phyloP scores from a whole-genome alignment of 768 basidiomycete genomes.

The Hydnomerulius pinastri region DNA sequence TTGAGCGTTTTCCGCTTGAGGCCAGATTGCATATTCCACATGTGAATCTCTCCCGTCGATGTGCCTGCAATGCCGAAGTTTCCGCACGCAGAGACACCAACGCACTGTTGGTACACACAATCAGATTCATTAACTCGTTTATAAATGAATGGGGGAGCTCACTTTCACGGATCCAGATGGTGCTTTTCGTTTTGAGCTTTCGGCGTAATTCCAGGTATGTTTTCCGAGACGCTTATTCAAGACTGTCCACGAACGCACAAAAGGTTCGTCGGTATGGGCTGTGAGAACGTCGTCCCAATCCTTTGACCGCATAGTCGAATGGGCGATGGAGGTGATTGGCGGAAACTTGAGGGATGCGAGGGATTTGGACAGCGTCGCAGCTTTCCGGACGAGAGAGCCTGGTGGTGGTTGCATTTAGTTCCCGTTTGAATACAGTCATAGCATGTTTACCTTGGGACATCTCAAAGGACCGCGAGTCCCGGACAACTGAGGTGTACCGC shows the following conservation, averaged over 20 bases:
- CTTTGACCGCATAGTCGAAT: slow-evolving; percentile 78
- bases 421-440: not conserved
- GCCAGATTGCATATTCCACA: slow-evolving; percentile 99
- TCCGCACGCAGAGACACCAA: slow-evolving; percentile 91
- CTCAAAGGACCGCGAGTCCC: slow-evolving; percentile 94
- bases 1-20: slow-evolving; percentile 77
- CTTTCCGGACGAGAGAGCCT: slow-evolving; percentile 86
- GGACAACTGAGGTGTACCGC: slow-evolving; percentile 87
- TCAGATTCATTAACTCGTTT: not conserved
- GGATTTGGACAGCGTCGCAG: slow-evolving; percentile 74
- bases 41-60: slow-evolving; percentile 74
- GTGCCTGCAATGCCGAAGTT: slow-evolving; percentile 91
- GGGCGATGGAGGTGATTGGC: slow-evolving; percentile 74
- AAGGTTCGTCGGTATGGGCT: slow-evolving; percentile 80
- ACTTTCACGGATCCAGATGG: slow-evolving; percentile 74
- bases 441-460: slow-evolving; percentile 76
- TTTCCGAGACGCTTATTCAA: slow-evolving; percentile 80
- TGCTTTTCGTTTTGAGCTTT: slow-evolving; percentile 48
- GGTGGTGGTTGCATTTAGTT: slow-evolving; percentile 7
- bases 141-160: slow-evolving; percentile 16
- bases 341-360: slow-evolving; percentile 84
- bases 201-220: slow-evolving; percentile 62
- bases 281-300: slow-evolving; percentile 99
- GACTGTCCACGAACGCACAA: slow-evolving; percentile 88
- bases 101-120: slow-evolving; percentile 48